Percentiles rank a stretch among this genome's conserved stretches.
These are phyloP conservation scores for Helminthosporium solani DNA, from an alignment of 2,329 filamentous ascomycete species.

Conservation along the genomic window DNA sequence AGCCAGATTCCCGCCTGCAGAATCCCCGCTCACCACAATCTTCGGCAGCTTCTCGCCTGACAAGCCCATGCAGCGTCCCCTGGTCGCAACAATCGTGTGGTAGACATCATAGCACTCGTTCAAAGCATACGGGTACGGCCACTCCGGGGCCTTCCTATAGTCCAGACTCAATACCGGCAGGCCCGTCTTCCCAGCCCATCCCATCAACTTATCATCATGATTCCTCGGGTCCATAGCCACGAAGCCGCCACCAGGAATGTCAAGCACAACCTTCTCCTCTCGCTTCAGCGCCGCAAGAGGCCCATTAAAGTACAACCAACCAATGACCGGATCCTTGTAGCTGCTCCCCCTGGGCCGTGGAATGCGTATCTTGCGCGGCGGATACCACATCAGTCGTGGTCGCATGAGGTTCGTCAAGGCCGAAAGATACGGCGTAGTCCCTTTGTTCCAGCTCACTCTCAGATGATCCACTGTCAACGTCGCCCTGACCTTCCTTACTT, in stretches of 20 bases:
- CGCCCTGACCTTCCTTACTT: constrained; percentile 85
- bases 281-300: constrained; percentile 73
- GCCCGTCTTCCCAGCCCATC: constrained; percentile 86
- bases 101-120: constrained; percentile 90
- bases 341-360: constrained; percentile 75
- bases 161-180: constrained; percentile 89
- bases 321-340: constrained; percentile 79
- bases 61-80: constrained; percentile 74
- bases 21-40: constrained; percentile 75
- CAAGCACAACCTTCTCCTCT: constrained; percentile 77
- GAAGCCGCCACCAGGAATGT: constrained; percentile 91
- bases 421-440: constrained; percentile 79
- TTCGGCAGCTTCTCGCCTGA: constrained; percentile 65
- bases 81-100: constrained; percentile 67
- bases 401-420: constrained; percentile 72
- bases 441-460: constrained; percentile 93
- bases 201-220: constrained; percentile 89
- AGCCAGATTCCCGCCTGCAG: constrained; percentile 78
- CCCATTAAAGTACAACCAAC: constrained; percentile 94
- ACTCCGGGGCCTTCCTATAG: constrained; percentile 84
- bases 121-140: constrained; percentile 79
- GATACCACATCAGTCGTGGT: constrained; percentile 77
- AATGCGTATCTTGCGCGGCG: constrained; percentile 80
- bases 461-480: constrained; percentile 88
- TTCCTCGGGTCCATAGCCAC: constrained; percentile 95